Percentiles rank a stretch among this genome's conserved stretches.
These are phyloP conservation scores for Fraxinus americana DNA, from an alignment of 257 asterid species.

Conservation along the genomic window DNA sequence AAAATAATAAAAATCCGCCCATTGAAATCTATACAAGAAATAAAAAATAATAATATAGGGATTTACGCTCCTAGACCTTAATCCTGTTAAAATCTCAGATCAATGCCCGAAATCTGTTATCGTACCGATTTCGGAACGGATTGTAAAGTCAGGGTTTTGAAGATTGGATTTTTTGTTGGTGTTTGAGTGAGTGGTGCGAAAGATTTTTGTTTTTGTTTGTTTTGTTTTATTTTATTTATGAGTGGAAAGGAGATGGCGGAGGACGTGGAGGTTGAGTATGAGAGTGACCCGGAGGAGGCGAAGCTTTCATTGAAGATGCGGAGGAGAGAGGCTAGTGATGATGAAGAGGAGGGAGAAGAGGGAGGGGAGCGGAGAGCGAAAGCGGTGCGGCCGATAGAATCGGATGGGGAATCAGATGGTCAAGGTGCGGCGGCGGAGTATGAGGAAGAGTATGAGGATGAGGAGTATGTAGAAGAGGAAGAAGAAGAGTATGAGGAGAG, in stretches of 20 bases:
- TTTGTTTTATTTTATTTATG: background rate
- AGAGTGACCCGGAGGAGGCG: constrained; percentile 97
- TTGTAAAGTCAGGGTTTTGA: background rate
- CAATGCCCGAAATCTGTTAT: too few species aligned
- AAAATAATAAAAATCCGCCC: too few species aligned
- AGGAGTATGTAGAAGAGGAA: constrained; percentile 55
- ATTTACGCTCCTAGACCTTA: too few species aligned
- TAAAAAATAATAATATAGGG: too few species aligned
- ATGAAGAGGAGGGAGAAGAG: constrained; percentile 65
- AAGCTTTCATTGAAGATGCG: constrained; percentile 85
- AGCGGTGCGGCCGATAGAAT: constrained; percentile 44
- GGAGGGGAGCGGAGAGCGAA: constrained; percentile 38
- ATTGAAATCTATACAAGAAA: too few species aligned
- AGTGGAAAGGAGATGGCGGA: constrained; percentile 53
- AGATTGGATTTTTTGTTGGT: constrained; percentile 17
- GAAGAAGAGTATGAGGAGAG: constrained; percentile 38
- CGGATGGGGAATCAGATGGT: constrained; percentile 69
- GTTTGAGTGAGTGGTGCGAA: background rate
- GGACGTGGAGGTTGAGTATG: constrained; percentile 67
- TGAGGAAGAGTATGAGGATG: constrained; percentile 48
- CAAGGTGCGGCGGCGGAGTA: constrained; percentile 44
- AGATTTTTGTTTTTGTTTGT: background rate
- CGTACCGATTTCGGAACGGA: too few species aligned
- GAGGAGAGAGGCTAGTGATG: constrained; percentile 92
- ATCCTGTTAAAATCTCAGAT: too few species aligned